Conservation (phyloP, 441 rosid species). For the Capsella rubella region DNA sequence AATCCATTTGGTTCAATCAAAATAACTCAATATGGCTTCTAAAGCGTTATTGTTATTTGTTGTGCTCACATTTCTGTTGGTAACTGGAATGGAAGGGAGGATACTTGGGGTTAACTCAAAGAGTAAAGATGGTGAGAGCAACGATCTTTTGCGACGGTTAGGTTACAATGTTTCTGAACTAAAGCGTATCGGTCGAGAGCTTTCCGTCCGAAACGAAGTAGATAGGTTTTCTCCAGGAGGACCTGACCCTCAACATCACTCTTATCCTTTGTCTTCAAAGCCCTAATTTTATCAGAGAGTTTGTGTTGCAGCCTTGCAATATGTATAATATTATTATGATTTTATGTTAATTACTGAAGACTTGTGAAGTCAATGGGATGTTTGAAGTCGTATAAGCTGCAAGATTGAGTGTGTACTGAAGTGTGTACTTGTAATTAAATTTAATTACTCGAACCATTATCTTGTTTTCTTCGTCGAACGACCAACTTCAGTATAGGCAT, state of each 20-base stretch:
- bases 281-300: slow-evolving; percentile 33
- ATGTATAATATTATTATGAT: slow-evolving; percentile 10
- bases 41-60: slow-evolving; percentile 31
- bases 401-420: slow-evolving; percentile 4
- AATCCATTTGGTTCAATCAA: not conserved
- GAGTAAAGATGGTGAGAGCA: slow-evolving; percentile 31
- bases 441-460: slow-evolving; percentile 2
- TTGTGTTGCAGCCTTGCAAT: slow-evolving; percentile 22
- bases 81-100: slow-evolving; percentile 35
- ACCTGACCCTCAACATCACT: slow-evolving; percentile 50
- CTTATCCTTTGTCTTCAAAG: slow-evolving; percentile 37
- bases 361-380: slow-evolving; percentile 2
- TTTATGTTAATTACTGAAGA: not conserved
- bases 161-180: slow-evolving; percentile 44
- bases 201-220: slow-evolving; percentile 14
- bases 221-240: slow-evolving; percentile 49
- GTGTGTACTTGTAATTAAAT: slow-evolving; percentile 22
- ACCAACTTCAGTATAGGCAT: slow-evolving; percentile 1
- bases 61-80: slow-evolving; percentile 20
- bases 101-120: slow-evolving; percentile 19
- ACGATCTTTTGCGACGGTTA: slow-evolving; percentile 39
- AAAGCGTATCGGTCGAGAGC: slow-evolving; percentile 33
- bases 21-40: slow-evolving; percentile 32
- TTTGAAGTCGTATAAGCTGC: slow-evolving; percentile 24
- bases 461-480: not conserved